Evolutionary conservation across 192 early-diverging fungal genomes (phyloP).

Genomic region (Backusella tarrabulga): DNA sequence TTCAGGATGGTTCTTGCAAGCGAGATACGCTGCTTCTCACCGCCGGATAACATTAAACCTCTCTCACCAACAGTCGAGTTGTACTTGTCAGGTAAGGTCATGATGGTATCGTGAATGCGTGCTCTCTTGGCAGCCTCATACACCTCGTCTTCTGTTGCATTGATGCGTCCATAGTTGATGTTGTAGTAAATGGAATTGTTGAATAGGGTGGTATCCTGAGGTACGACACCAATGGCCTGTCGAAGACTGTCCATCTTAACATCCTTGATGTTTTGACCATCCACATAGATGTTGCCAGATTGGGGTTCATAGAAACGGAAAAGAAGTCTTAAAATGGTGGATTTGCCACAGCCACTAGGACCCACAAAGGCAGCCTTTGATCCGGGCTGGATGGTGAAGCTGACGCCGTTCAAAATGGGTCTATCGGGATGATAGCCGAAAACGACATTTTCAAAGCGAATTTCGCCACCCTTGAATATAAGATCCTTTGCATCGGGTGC

Average conservation of each 20-base stretch:
- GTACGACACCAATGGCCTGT: conserved; percentile 79
- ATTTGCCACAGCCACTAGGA: conserved; percentile 92
- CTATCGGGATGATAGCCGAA: conserved; percentile 85
- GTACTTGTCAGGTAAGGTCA: conserved; percentile 57
- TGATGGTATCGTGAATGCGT: conserved; percentile 61
- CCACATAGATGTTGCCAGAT: conserved; percentile 76
- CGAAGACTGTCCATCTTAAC: conserved; percentile 83
- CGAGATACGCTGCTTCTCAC: conserved; percentile 70
- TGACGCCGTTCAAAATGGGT: conserved; percentile 58
- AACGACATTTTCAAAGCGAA: conserved; percentile 82
- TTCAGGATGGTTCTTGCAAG: conserved; percentile 94
- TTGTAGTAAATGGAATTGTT: conserved; percentile 92
- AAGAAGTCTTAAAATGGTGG: conserved; percentile 78
- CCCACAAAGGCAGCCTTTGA: conserved; percentile 91
- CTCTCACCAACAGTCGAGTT: conserved; percentile 71
- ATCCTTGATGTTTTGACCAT: conserved; percentile 79
- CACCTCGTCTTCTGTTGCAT: conserved; percentile 60
- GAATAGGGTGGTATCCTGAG: conserved; percentile 94
- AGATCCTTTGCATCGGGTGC: conserved; percentile 56
- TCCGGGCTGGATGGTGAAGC: conserved; percentile 84
- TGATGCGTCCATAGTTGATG: conserved; percentile 83
- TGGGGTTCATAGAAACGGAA: conserved; percentile 95
- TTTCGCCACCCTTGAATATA: conserved; percentile 66
- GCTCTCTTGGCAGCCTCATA: conserved; percentile 56
- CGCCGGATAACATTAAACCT: conserved; percentile 65